Base-by-base conservation (phyloP, 768 basidiomycete genomes). In the Auricularia sp. region DNA sequence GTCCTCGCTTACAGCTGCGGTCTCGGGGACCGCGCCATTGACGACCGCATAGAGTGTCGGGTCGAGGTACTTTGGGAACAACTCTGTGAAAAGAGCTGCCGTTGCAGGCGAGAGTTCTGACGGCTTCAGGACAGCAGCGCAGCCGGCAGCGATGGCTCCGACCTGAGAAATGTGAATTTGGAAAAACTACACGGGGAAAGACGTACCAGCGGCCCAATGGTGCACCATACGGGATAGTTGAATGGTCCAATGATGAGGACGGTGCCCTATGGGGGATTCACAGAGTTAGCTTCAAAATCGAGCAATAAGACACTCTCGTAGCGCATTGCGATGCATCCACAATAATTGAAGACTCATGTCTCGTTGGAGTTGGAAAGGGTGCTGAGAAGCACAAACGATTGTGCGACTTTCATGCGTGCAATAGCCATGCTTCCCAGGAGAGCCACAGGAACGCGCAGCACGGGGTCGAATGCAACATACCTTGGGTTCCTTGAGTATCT, bases 61-160 rank as follows among this genome's bases (percentile, higher is more conserved):
- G 72, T 94, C 93, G 66, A 95, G 69, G 70, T 95, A 94, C 70
- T 89, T 84, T 2, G 85, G 85, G 5, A 91, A 47, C 6, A 93
- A 81, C 69, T 90, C 86, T 0, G 85, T 80, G 16, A 92, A 71
- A 11, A 93, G 79, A 10, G 80, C 69, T 54, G 82, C 83, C 3
- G 78, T 76, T 1, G 82, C 80, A 0, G 87, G 83, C 0, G 83
- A 76, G 2, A 83, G 75, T 70, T 94, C 93, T 1, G 92, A 88
- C 0, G 90, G 89, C 72, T 94, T 94, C 62, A 93, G 58, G 3
- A 88, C 75, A 3, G 82, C 83, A 0, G 88, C 78, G 69, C 86
- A 87, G 5, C 93, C 93, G 2, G 91, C 89, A 0, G 91, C 87
- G 47, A 95, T 82, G 1, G 92, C 92, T 7, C 87, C 87, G 56